Base-by-base conservation (phyloP, 257 asterid genomes). In the Scutellaria barbata region DNA sequence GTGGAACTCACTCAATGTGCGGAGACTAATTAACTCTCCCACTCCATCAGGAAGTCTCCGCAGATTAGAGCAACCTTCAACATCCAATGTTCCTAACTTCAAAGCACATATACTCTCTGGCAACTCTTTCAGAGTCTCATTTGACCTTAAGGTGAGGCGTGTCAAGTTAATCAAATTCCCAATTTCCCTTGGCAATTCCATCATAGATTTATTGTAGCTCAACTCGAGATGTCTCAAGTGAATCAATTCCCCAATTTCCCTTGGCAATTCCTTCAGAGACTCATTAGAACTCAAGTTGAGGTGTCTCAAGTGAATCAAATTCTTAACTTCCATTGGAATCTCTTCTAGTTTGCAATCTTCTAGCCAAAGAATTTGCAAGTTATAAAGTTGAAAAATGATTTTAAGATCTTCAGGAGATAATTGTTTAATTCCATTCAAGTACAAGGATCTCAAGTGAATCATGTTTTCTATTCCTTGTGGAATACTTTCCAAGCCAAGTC, bases 401-500 rank as follows among this genome's bases (percentile, higher is more conserved):
- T 65, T 10, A 35, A 18, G 50, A 7, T 5, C 45, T 14, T 14
- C 8, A 5, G 2, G 39, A 8, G 25, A 10, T 14, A 63, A 52
- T 0, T 13, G 6, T 18, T 55, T 16, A 1, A n/a, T 66, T 5
- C 47, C 7, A 30, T 37, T 9, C 53, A 79, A 51, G 63, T 79
- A 53, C 30, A 79, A 41, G 62, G 3, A 69, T 64, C 77, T 74
- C 46, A 74, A 56, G 71, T 74, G 83, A 64, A 74, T 45, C 69
- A 79, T 61, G 0, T 68, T 69, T 22, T 56, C 37, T 10, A 79
- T 54, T 22, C 57, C 65, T 41, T 30, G 37, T 8, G 80, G 80
- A 56, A 75, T 57, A 42, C 58, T 13, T 30, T 30, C 18, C 66
- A 70, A 64, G 9, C 16, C 18, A 66, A 72, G 57, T 1, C 16